Base-by-base conservation (phyloP, 2,329 filamentous ascomycete species). In the Pseudogymnoascus sp. region DNA sequence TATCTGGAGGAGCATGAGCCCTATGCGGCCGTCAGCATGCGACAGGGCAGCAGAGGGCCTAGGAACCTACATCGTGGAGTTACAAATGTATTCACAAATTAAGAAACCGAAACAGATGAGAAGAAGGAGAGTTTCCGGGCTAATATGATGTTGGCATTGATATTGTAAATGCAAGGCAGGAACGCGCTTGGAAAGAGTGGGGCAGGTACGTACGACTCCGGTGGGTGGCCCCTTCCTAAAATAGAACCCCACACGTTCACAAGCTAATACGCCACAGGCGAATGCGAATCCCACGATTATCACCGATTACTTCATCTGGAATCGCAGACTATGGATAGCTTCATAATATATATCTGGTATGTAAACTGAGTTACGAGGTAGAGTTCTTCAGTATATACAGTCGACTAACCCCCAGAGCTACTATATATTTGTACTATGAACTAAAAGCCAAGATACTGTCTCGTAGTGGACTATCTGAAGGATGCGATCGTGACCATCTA, bases 1-100 rank as follows among this genome's bases (percentile, higher is more conserved):
- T 38, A 42, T 60, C 59, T 42, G 34, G 11, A 5, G 59, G 59
- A 60, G 59, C 59, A 16, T 38, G 38, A n/a, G 59, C 12, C 59
- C 59, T 60, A 40, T 56, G 3, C 12, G 50, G 28, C 10, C 4
- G n/a, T 56, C 31, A 56, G 50, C 7, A 34, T 56, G 7, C 4
- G 28, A 34, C 8, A 21, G 8, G 11, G 25, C n/a, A 5, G n/a
- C 2, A 11, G 25, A 16, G 28, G 28, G 5, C 50, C n/a, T 56
- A 5, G 10, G 1, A 56, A 34, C 50, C 50, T 56, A 56, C 50
- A 56, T 56, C 8, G 50, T 21, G 28, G 5, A 14, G 50, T 18
- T 56, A 56, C 5, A 12, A 14, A 18, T 31, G 28, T 16, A 34
- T 34, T 56, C 25, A 12, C 21, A 21, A 34, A 56, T 14, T 34